Evolutionary conservation across 768 basidiomycete genomes (phyloP).

Genomic region (Neoboletus subvelutipes): DNA sequence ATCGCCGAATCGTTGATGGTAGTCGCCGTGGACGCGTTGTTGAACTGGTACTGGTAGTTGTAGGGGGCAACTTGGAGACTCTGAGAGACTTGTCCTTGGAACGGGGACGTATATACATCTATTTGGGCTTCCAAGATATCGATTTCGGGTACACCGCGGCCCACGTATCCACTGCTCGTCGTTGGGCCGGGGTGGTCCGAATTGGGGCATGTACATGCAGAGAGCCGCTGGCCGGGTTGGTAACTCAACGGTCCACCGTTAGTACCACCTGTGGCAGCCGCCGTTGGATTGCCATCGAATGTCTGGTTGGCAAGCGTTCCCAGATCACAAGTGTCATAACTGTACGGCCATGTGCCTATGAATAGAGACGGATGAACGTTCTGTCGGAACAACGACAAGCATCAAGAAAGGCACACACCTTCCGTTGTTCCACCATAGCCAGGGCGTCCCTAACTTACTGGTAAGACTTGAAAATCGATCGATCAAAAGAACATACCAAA

Average conservation of each 20-base stretch:
- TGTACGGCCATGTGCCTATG: constrained; percentile 69
- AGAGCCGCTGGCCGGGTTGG: constrained; percentile 83
- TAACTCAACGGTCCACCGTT: constrained; percentile 62
- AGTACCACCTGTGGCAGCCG: constrained; percentile 51
- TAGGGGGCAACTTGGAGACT: constrained; percentile 80
- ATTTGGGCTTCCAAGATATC: constrained; percentile 88
- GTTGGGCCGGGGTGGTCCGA: constrained; percentile 86
- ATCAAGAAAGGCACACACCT: constrained; percentile 38
- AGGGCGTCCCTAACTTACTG: constrained; percentile 61
- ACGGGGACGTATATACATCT: constrained; percentile 44
- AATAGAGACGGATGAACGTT: constrained; percentile 6
- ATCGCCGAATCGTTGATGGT: constrained; percentile 49
- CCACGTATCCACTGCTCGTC: constrained; percentile 41
- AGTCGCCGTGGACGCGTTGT: constrained; percentile 50
- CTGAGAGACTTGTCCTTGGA: constrained; percentile 72
- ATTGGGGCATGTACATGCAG: constrained; percentile 84
- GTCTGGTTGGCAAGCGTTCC: constrained; percentile 88
- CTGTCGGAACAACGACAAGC: neutral
- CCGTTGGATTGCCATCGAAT: constrained; percentile 55
- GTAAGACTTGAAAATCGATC: constrained; percentile 10
- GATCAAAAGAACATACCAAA: constrained; percentile 28
- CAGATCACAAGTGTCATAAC: constrained; percentile 80
- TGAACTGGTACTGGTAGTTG: constrained; percentile 64
- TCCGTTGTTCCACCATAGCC: constrained; percentile 91
- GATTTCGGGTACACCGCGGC: constrained; percentile 87